These are phyloP conservation scores for Ceratobasidium sp. DNA, from an alignment of 1,284 basidiomycete species.

Conservation along the genomic window DNA sequence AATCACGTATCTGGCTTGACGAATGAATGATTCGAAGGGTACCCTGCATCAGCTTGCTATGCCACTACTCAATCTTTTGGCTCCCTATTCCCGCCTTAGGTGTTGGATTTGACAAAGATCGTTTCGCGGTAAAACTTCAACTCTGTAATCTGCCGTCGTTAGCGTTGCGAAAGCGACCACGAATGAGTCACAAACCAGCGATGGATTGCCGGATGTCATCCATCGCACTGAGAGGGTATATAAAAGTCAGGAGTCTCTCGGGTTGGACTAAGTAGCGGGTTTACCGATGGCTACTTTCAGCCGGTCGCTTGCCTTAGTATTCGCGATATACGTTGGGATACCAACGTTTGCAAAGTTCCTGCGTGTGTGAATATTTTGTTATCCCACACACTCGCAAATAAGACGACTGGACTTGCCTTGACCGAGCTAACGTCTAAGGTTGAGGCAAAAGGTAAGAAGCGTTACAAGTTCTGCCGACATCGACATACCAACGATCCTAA, in stretches of 20 bases:
- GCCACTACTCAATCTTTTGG: too few species aligned
- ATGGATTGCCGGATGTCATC: constrained; percentile 39
- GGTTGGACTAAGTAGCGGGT: not conserved
- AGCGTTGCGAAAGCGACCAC: not conserved
- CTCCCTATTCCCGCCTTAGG: too few species aligned
- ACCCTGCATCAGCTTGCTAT: too few species aligned
- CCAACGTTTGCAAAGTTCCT: constrained; percentile 41
- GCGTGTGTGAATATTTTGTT: not conserved
- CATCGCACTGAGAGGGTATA: not conserved
- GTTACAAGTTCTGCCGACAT: not conserved
- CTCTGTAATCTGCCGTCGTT: constrained; percentile 23
- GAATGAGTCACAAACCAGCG: constrained; percentile 12
- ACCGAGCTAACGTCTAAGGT: constrained; percentile 22
- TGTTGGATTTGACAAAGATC: constrained; percentile 38
- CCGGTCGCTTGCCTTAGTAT: constrained; percentile 2
- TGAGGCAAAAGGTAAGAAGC: not conserved
- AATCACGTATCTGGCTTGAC: too few species aligned
- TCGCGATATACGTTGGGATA: constrained; percentile 10
- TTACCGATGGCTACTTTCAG: constrained; percentile 23
- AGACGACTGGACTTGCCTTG: not conserved
- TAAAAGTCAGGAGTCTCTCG: not conserved
- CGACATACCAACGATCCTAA: constrained; percentile 32
- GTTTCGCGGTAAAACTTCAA: constrained; percentile 48
- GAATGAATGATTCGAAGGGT: too few species aligned
- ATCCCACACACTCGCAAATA: not conserved